Evolutionary conservation across 305 asterid species (phyloP).

Genomic region (Coffea humblotiana): DNA sequence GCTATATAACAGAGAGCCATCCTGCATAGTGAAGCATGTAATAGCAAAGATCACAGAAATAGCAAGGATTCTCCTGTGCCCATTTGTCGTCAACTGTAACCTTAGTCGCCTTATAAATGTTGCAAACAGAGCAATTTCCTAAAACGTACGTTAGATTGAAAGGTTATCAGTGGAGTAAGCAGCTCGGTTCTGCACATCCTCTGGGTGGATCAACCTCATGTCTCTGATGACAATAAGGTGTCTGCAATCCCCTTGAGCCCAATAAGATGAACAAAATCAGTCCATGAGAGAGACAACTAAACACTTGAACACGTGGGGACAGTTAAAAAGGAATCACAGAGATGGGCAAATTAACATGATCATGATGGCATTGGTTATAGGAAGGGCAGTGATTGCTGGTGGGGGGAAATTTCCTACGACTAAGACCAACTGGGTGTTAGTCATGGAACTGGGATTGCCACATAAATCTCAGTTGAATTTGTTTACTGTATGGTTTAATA

Average conservation of each 20-base stretch:
- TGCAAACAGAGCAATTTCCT: slow-evolving; percentile 86
- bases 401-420: too few relatives aligned
- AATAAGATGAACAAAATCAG: not conserved
- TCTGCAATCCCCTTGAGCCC: slow-evolving; percentile 69
- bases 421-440: too few relatives aligned
- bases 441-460: too few relatives aligned
- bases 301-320: not conserved
- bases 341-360: not conserved
- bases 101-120: slow-evolving; percentile 70
- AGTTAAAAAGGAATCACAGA: not conserved
- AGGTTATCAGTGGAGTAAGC: slow-evolving; percentile 65
- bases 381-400: too few relatives aligned
- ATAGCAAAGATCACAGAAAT: slow-evolving; percentile 84
- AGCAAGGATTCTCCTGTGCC: slow-evolving; percentile 77
- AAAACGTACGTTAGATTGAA: slow-evolving; percentile 50
- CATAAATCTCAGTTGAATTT: too few relatives aligned
- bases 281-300: not conserved
- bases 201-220: slow-evolving; percentile 76
- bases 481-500: too few relatives aligned
- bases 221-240: slow-evolving; percentile 75
- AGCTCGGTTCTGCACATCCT: slow-evolving; percentile 77
- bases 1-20: slow-evolving; percentile 59
- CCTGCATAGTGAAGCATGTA: slow-evolving; percentile 81
- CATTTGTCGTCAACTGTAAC: slow-evolving; percentile 85
- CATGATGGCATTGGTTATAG: too few relatives aligned